Conservation (phyloP, 495 filamentous ascomycete genomes). For the Talaromyces borbonicus region DNA sequence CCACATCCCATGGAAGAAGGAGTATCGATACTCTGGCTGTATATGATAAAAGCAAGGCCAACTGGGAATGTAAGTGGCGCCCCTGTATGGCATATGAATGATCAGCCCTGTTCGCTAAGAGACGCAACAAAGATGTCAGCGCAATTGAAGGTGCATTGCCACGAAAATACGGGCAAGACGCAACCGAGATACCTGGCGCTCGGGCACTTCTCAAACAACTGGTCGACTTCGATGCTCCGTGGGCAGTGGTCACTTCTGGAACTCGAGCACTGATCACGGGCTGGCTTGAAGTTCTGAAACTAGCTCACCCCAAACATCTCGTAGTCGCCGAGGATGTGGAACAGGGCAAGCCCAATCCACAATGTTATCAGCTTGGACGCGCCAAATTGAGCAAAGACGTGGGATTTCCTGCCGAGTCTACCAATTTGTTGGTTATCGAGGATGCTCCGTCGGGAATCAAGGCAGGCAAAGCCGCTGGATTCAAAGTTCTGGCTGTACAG, state of each 20-base stretch:
- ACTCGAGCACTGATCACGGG: conserved; percentile 71
- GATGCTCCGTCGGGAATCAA: conserved; percentile 88
- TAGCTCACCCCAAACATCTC: conserved; percentile 63
- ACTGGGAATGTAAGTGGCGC: conserved; percentile 70
- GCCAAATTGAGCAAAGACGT: conserved; percentile 38
- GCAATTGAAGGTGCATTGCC: conserved; percentile 71
- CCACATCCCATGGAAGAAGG: conserved; percentile 80
- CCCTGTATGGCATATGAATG: background rate
- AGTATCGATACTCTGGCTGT: conserved; percentile 70
- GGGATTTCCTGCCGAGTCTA: conserved; percentile 32
- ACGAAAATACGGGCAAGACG: conserved; percentile 61
- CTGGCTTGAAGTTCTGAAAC: conserved; percentile 71
- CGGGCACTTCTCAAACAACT: conserved; percentile 48
- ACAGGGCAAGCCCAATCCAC: conserved; percentile 76
- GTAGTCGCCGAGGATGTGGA: conserved; percentile 80
- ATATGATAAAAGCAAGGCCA: conserved; percentile 71
- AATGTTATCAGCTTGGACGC: conserved; percentile 69
- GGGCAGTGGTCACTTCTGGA: conserved; percentile 92
- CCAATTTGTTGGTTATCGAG: conserved; percentile 69
- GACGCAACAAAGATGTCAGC: conserved; percentile 53
- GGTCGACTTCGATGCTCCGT: conserved; percentile 49
- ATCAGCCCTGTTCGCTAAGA: conserved; percentile 5
- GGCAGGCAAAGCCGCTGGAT: conserved; percentile 83
- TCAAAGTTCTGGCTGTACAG: conserved; percentile 75
- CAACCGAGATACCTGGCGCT: conserved; percentile 69